Evolutionary conservation across 2,329 filamentous ascomycete genomes (phyloP), one percentile per base, ranked within the genome.

Genomic region (Neurospora sp.): DNA sequence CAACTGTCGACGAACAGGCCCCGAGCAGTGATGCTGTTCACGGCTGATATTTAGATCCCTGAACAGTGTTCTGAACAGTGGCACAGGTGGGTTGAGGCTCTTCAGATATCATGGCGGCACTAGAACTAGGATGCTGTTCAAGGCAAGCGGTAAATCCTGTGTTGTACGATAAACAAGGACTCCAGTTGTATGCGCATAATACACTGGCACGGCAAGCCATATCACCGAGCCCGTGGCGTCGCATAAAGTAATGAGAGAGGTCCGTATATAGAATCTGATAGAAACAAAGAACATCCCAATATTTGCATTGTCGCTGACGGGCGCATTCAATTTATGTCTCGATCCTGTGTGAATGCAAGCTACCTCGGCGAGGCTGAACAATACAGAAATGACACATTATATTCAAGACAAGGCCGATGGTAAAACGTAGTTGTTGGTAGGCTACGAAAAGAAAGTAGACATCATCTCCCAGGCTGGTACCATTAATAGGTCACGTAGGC

Each of bases 261-360:
- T 2, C 5, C 1, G 0, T 39, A 12, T 5, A 2, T 2, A 39
- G 11, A 39, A 39, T 1, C 12, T 0, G 1, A 39, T 12, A 5
- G 11, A 12, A 12, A 39, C 19, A 19, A 19, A 19, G 19, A 19
- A 19, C 19, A 39, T 2, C 37, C 37, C 37, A 4, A 39, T 39
- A 12, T 39, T 12, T 5, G 38, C 38, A 39, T 39, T 12, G 11
- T 5, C 1, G 38, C 38, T 1, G 11, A 39, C 11, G 38, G 1
- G 38, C 11, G 4, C 11, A 39, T 39, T 5, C 1, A 3, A 0
- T 11, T 38, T 38, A 38, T 11, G 37, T 2, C 37, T 38, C 10
- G 1, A 11, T 38, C 11, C 11, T 38, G 4, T 38, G 10, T 12
- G 10, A 8, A 38, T 38, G 12, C 37, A 38, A 11, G 11, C 11